Base-by-base conservation (phyloP, 1,284 basidiomycete genomes). In the Sanguinoderma infundibulare region DNA sequence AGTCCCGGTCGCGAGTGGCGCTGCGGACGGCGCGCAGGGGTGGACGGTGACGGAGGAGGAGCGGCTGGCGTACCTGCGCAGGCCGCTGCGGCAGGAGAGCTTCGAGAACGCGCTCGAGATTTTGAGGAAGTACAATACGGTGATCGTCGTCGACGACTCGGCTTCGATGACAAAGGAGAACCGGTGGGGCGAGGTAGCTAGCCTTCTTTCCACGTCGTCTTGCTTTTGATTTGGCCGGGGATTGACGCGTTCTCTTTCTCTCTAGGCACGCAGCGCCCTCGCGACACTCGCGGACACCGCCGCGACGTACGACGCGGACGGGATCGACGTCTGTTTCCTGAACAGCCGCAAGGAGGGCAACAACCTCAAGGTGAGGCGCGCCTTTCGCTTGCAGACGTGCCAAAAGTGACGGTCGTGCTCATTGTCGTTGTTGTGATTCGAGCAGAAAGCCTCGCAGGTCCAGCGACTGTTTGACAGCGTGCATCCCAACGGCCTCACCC, bases 111-210 rank as follows among this genome's bases (percentile, higher is more conserved):
- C 76, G 2, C 67, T 86, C 6, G 74, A 79, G 39, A 76, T 71
- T 5, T 69, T 87, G 12, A 64, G 70, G 35, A 70, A 76, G 55
- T 87, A 83, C 61, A 77, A 87, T 46, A 87, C 83, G 0, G 78
- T 85, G 6, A 74, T 87, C 40, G 65, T 86, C 30, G 74, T 87
- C 46, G 86, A 88, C 69, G 87, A 88, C 68, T 87, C 86, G 0
- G 72, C 69, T 6, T 87, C 86, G 10, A 89, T 88, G 86, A 34
- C 50, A 8, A 55, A 62, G 14, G 79, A 77, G 3, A 53, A 61
- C 1, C 73, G 75, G 22, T 88, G 86, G 86, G 58, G 60, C 8
- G 81, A 82, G 77, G 82, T 84, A 30, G 30, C 10, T 24, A n/a
- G 5, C 28, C 34, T 20, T 24, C 24, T 32, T 7, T 35, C 5